Conservation (phyloP, 345 rosid species). For the Bretschneidera sinensis region DNA sequence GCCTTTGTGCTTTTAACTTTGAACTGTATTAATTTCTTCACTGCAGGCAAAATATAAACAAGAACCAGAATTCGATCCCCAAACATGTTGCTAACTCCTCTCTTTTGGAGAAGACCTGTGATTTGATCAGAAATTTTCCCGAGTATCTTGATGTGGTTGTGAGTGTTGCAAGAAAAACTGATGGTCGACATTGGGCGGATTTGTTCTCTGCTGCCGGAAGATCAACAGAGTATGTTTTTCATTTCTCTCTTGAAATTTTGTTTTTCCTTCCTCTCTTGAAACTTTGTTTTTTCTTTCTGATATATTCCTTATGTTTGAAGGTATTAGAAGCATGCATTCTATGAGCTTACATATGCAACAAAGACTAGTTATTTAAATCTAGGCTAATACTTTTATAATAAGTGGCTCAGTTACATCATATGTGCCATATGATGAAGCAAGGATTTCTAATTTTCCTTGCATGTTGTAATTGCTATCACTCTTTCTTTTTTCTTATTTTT, state of each 20-base stretch:
- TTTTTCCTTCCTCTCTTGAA: too few species aligned
- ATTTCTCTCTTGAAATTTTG: conserved; percentile 8
- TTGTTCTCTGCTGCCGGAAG: conserved; percentile 94
- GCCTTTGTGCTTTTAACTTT: neutral
- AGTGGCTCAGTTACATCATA: neutral
- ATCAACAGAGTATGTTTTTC: conserved; percentile 79
- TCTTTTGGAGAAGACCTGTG: conserved; percentile 86
- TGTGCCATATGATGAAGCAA: neutral
- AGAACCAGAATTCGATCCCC: conserved; percentile 49
- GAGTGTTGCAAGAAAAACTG: conserved; percentile 97
- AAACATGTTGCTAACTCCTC: conserved; percentile 37
- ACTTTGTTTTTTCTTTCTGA: conserved; percentile 8
- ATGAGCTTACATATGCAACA: neutral
- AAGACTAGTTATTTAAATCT: neutral
- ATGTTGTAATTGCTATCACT: neutral
- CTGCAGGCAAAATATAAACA: conserved; percentile 62
- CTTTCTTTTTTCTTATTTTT: too few species aligned
- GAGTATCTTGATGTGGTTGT: conserved; percentile 96
- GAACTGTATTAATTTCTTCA: conserved; percentile 13
- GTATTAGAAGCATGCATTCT: neutral
- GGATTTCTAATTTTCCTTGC: neutral
- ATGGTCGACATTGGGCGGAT: conserved; percentile 99
- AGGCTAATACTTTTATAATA: too few species aligned
- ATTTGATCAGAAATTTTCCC: conserved; percentile 75
- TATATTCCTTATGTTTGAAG: neutral